phyloP scores from a whole-genome alignment of 345 rosid genomes.

The Salix caprea region DNA sequence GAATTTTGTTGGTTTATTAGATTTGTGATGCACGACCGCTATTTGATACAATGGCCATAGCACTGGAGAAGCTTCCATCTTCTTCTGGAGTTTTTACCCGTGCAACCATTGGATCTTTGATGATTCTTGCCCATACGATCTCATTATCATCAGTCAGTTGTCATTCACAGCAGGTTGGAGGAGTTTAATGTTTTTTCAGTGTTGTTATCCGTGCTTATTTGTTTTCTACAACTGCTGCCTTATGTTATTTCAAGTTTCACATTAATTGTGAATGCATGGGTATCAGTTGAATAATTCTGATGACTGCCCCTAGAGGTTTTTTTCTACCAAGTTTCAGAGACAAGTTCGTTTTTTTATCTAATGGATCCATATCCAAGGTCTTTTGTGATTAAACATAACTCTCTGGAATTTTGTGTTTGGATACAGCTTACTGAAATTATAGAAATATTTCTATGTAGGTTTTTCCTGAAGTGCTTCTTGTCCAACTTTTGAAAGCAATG shows the following conservation, averaged over 20 bases:
- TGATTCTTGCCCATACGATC: conserved; percentile 75
- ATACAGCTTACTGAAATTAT: conserved; percentile 8
- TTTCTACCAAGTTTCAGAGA: neutral
- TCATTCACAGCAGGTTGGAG: conserved; percentile 58
- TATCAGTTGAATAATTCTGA: neutral
- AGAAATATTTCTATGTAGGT: conserved; percentile 35
- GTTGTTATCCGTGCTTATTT: neutral
- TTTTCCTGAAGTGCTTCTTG: conserved; percentile 79
- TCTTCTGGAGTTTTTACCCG: conserved; percentile 60
- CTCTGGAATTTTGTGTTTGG: neutral
- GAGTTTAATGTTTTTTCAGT: neutral
- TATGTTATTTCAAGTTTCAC: neutral
- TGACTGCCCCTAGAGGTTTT: neutral
- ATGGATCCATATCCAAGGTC: neutral
- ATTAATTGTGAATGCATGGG: neutral
- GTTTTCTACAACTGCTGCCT: neutral
- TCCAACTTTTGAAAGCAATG: conserved; percentile 78
- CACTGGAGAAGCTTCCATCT: conserved; percentile 78
- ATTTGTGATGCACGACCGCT: conserved; percentile 57
- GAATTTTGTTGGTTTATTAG: conserved; percentile 23
- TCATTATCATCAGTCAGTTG: conserved; percentile 55
- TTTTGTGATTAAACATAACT: neutral
- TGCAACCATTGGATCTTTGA: conserved; percentile 71
- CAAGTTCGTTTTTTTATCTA: neutral
- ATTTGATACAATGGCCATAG: conserved; percentile 76